Evolutionary conservation across 257 asterid species (phyloP).

Genomic region (Phtheirospermum japonicum): DNA sequence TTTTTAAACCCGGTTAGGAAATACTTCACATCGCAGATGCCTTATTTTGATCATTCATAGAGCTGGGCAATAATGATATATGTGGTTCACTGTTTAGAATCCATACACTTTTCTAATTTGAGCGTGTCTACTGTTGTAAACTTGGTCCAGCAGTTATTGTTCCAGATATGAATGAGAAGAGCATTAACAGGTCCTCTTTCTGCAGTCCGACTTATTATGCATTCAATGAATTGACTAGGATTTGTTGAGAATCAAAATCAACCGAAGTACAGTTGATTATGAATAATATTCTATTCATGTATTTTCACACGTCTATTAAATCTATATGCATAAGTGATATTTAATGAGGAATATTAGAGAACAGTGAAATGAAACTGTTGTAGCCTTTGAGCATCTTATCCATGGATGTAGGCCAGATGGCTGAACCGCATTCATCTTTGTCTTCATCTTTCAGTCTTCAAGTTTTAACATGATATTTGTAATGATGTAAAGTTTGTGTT

Average conservation of each 20-base stretch:
- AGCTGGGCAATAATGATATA: slow-evolving; percentile 9
- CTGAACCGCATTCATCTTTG: slow-evolving; percentile 2
- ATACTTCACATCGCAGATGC: not conserved
- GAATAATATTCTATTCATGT: not conserved
- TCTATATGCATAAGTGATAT: not conserved
- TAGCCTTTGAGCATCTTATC: not conserved
- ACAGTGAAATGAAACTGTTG: not conserved
- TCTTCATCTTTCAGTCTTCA: not conserved
- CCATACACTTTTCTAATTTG: not conserved
- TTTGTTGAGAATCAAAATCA: slow-evolving; percentile 5
- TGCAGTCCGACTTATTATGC: slow-evolving; percentile 16
- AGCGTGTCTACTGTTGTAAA: not conserved
- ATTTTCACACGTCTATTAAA: not conserved
- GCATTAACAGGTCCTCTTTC: not conserved
- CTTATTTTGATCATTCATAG: not conserved
- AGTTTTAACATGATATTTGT: not conserved
- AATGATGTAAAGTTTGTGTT: slow-evolving; percentile 14
- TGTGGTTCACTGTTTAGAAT: slow-evolving; percentile 3
- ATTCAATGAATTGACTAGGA: slow-evolving; percentile 1
- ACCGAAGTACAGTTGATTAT: not conserved
- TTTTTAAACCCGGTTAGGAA: not conserved
- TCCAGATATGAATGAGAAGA: not conserved
- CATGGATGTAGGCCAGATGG: slow-evolving; percentile 5
- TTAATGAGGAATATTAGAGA: not conserved
- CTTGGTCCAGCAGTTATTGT: not conserved